Conservation (phyloP, 768 basidiomycete species). For the Naematelia encephala region DNA sequence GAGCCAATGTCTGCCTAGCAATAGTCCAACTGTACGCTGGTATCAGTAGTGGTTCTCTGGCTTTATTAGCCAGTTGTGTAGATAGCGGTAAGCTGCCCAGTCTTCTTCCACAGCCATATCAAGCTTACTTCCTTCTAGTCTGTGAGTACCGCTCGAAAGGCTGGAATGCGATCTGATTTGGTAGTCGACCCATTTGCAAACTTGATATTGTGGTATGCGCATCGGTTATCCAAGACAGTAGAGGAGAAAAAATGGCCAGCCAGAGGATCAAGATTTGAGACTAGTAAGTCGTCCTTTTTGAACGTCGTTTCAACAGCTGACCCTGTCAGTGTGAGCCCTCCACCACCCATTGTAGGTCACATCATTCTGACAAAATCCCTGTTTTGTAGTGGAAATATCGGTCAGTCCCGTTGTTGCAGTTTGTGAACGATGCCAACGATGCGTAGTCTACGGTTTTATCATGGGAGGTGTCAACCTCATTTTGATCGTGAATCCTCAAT, state of each 20-base stretch:
- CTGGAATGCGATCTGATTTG: background rate
- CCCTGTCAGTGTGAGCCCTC: slow-evolving; percentile 5
- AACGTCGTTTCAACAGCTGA: slow-evolving; percentile 7
- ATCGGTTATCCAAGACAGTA: slow-evolving; percentile 66
- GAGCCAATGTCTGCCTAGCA: slow-evolving; percentile 65
- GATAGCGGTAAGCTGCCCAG: slow-evolving; percentile 53
- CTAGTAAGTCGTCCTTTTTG: slow-evolving; percentile 48
- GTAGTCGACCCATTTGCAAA: slow-evolving; percentile 52
- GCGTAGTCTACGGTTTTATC: slow-evolving; percentile 71
- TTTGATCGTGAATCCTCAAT: slow-evolving; percentile 58
- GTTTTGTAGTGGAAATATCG: slow-evolving; percentile 38
- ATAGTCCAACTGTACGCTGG: slow-evolving; percentile 76
- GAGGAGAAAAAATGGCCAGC: slow-evolving; percentile 88
- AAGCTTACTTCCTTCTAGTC: no score
- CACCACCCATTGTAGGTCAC: no score
- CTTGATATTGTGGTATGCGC: slow-evolving; percentile 60
- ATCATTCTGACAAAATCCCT: no score
- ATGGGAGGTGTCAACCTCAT: slow-evolving; percentile 91
- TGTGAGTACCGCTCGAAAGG: slow-evolving; percentile 13
- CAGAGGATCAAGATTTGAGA: slow-evolving; percentile 82
- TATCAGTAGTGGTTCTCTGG: slow-evolving; percentile 73
- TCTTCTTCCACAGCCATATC: background rate
- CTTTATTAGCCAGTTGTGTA: slow-evolving; percentile 82
- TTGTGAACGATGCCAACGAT: slow-evolving; percentile 68
- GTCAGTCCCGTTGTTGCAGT: slow-evolving; percentile 52